phyloP scores from a whole-genome alignment of 2,329 filamentous ascomycete species.

The Aspergillus piperis region DNA sequence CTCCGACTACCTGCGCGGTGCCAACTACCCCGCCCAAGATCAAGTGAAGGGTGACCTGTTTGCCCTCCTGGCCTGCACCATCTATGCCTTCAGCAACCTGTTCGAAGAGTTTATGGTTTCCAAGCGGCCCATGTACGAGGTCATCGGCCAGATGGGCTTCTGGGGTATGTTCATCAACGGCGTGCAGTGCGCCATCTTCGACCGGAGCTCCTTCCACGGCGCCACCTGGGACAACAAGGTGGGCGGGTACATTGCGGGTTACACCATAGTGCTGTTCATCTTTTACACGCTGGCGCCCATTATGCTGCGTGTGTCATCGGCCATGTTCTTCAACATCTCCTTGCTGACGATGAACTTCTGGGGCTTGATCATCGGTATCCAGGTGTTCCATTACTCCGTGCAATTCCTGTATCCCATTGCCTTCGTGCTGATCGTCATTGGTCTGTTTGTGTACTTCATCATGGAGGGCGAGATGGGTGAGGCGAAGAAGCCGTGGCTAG shows the following conservation, averaged over 20 bases:
- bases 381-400: slow-evolving; percentile 75
- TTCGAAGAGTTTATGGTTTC: slow-evolving; percentile 92
- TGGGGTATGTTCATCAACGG: slow-evolving; percentile 90
- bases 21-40: slow-evolving; percentile 63
- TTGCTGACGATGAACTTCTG: slow-evolving; percentile 94
- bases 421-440: slow-evolving; percentile 88
- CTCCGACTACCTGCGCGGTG: slow-evolving; percentile 77
- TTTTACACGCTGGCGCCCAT: slow-evolving; percentile 88
- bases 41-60: slow-evolving; percentile 90
- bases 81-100: slow-evolving; percentile 87
- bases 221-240: slow-evolving; percentile 68
- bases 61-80: slow-evolving; percentile 79
- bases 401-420: slow-evolving; percentile 94
- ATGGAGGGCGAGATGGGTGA: slow-evolving; percentile 80
- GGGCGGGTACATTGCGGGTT: slow-evolving; percentile 80
- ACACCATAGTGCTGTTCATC: slow-evolving; percentile 75
- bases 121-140: slow-evolving; percentile 84
- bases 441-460: slow-evolving; percentile 82
- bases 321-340: slow-evolving; percentile 94
- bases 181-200: slow-evolving; percentile 85
- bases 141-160: slow-evolving; percentile 83
- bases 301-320: slow-evolving; percentile 84
- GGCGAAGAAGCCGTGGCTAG: slow-evolving; percentile 90
- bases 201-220: slow-evolving; percentile 68
- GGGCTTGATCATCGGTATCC: slow-evolving; percentile 87